Evolutionary conservation across 208 protist species (phyloP), one percentile per base, ranked within the genome.

Genomic region (Trypanosoma boissoni): DNA sequence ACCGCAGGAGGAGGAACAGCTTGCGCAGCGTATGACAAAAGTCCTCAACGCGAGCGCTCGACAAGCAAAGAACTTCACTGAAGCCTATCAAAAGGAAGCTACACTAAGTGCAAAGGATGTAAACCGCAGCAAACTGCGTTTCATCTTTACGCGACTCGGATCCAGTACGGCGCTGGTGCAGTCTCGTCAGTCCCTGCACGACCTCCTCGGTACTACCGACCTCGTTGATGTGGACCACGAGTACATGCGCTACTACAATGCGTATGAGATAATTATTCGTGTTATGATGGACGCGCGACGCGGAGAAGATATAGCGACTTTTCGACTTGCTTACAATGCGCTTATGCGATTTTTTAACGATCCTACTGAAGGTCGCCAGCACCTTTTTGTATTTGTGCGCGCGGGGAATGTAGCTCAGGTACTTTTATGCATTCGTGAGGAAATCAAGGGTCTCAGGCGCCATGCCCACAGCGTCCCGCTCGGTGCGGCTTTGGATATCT

Each of bases 81-180:
- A 94, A 65, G 88, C 49, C n/a, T 94, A 94, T 64, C 84, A 91
- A 61, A 91, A 87, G 43, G 82, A 80, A 53, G 75, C 76, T 27
- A 56, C 64, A 2, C 44, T 61, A 21, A 58, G 69, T 32, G 60
- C 64, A 18, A 90, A 86, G 37, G 88, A 94, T 61, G 59, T 92
- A 29, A 91, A 88, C 56, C 69, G 80, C 18, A 90, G 81, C 58
- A 79, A 81, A 27, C 58, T 94, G 32, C 80, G 80, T 16, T 64
- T 71, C 2, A 42, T 76, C 23, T 76, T 90, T 53, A 80, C 59
- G 49, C 73, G 88, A 2, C 72, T 94, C 14, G 57, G 69, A 5
- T 51, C 73, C 0, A 60, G 59, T 14, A 39, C 71, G n/a, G 39
- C 64, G 16, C 18, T 81, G 34, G 59, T 56, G 34, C 78, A 84